A percentile compares a stretch with the other conserved stretches of the same genome.
Conservation (phyloP, 495 filamentous ascomycete genomes). For the Pyronema omphalodes region DNA sequence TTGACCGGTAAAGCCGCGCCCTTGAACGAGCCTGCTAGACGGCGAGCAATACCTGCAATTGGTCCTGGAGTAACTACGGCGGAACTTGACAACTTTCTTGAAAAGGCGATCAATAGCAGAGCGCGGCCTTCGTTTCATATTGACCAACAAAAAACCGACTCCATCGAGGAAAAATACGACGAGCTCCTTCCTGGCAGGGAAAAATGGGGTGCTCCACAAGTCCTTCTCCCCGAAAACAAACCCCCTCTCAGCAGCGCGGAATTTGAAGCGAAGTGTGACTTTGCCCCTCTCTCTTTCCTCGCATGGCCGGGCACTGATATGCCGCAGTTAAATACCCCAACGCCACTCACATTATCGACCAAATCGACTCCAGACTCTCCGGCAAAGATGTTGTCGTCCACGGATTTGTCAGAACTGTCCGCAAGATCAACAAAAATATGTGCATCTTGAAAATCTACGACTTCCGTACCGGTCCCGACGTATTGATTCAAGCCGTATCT, state of each 20-base stretch:
- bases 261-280: neutral
- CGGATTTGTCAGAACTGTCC: conserved; percentile 41
- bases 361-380: conserved; percentile 27
- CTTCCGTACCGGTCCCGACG: conserved; percentile 6
- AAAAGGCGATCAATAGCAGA: neutral
- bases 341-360: conserved; percentile 32
- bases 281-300: neutral
- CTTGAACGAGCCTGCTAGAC: neutral
- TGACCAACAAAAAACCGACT: neutral
- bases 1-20: neutral
- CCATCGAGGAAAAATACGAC: neutral
- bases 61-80: neutral
- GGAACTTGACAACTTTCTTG: neutral
- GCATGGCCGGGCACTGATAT: conserved; percentile 5
- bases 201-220: neutral
- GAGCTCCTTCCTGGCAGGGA: neutral
- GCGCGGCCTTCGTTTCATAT: neutral
- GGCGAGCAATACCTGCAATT: neutral
- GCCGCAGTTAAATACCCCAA: conserved; percentile 34
- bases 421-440: neutral
- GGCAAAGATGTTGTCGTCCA: conserved; percentile 35
- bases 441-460: conserved; percentile 15
- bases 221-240: neutral
- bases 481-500: conserved; percentile 16
- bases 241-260: neutral